These are phyloP conservation scores for Hemerocallis citrina DNA, from an alignment of 106 monocot species.

Conservation along the genomic window DNA sequence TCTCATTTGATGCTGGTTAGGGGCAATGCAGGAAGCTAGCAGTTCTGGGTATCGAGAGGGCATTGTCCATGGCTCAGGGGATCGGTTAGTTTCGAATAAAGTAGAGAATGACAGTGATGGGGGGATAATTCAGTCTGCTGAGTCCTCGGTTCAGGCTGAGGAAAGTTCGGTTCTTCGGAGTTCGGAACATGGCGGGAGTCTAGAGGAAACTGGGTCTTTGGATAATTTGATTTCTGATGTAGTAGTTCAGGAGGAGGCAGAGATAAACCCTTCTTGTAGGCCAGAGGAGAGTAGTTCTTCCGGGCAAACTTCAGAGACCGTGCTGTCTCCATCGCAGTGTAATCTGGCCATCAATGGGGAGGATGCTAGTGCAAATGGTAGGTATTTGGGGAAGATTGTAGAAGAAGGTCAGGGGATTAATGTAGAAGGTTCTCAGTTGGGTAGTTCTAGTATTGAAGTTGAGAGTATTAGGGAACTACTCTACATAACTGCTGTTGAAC, in stretches of 20 bases:
- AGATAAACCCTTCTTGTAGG: not conserved
- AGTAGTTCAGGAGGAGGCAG: slow-evolving; percentile 2
- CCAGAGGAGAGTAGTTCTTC: not conserved
- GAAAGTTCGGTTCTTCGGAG: not conserved
- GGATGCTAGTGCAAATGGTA: not conserved
- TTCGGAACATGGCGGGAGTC: not conserved
- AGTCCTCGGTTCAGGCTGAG: not conserved
- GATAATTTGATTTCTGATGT: not conserved
- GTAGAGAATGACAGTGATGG: too few species aligned
- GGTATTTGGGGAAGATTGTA: not conserved
- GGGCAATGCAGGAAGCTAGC: slow-evolving; percentile 61
- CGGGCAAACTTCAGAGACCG: not conserved
- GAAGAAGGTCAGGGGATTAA: too few species aligned
- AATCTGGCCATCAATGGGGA: not conserved
- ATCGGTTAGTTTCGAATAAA: too few species aligned
- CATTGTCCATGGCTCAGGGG: not conserved
- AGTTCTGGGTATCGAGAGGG: slow-evolving; percentile 13
- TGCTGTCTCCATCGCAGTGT: not conserved
- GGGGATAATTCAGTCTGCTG: not conserved
- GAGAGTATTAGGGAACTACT: slow-evolving; percentile 54
- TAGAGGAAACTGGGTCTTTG: slow-evolving; percentile 8
- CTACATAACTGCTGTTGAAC: slow-evolving; percentile 39
- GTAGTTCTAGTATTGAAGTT: slow-evolving; percentile 11
- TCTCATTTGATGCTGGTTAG: slow-evolving; percentile 71
- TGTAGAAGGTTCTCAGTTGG: not conserved